Evolutionary conservation across 768 basidiomycete genomes (phyloP).

Genomic region (Phaeotremella skinneri): DNA sequence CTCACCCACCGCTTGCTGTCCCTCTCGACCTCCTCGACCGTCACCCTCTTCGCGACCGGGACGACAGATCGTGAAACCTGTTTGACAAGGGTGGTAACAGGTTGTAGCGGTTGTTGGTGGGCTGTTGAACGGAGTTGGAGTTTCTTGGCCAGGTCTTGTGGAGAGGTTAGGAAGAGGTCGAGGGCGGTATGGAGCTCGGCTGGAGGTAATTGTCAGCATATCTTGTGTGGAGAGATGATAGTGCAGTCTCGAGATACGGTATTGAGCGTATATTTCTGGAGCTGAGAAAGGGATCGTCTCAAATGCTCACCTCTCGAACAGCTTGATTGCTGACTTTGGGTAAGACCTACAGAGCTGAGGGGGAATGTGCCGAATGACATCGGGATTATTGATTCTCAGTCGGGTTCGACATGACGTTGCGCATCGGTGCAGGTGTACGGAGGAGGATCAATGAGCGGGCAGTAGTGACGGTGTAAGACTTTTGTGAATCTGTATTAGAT

Average conservation of each 20-base stretch:
- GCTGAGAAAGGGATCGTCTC: neutral
- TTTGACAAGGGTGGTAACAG: conserved; percentile 69
- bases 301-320: conserved; percentile 38
- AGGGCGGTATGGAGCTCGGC: conserved; percentile 31
- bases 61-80: conserved; percentile 56
- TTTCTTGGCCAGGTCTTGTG: conserved; percentile 31
- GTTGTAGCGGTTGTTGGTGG: conserved; percentile 50
- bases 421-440: no score
- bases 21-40: conserved; percentile 41
- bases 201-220: conserved; percentile 3
- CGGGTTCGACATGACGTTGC: no score
- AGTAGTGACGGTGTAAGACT: no score
- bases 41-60: conserved; percentile 55
- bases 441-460: no score
- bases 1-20: conserved; percentile 59
- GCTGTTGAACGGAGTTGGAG: conserved; percentile 7
- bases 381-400: no score
- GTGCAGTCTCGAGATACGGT: conserved; percentile 1
- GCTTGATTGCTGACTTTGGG: conserved; percentile 26
- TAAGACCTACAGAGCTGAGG: conserved; percentile 26
- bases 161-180: conserved; percentile 33
- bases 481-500: no score
- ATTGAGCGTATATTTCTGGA: conserved; percentile 1
- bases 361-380: conserved; percentile 37
- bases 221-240: neutral